Percentiles rank a stretch among this genome's conserved stretches.
phyloP scores from a whole-genome alignment of 2,329 filamentous ascomycete species.

The Monosporascus sp. region DNA sequence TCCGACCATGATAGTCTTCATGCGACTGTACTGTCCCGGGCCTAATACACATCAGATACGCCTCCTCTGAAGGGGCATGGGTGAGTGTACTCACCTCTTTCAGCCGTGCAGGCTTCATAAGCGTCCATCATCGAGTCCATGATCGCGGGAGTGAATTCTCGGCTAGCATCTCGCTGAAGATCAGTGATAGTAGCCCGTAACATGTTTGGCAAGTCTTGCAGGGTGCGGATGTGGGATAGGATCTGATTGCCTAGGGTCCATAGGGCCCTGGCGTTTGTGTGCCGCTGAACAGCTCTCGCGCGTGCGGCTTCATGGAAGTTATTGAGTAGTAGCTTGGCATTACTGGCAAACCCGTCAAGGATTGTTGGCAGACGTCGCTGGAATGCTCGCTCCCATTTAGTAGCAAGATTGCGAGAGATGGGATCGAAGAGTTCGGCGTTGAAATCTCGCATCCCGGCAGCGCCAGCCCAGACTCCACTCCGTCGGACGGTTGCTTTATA shows the following conservation, averaged over 20 bases:
- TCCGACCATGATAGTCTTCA: conserved; percentile 43
- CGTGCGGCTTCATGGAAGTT: conserved; percentile 19
- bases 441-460: conserved; percentile 22
- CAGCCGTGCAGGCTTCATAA: conserved; percentile 39
- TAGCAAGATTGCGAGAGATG: conserved; percentile 12
- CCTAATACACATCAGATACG: conserved; percentile 19
- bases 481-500: conserved; percentile 43
- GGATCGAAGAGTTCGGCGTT: conserved; percentile 22
- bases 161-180: conserved; percentile 46
- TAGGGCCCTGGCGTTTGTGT: conserved; percentile 17
- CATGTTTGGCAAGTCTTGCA: conserved; percentile 29
- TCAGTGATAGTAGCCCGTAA: conserved; percentile 34
- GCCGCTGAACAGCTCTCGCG: conserved; percentile 11
- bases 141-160: conserved; percentile 47
- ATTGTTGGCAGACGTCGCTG: conserved; percentile 13
- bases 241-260: conserved; percentile 31
- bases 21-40: conserved; percentile 40
- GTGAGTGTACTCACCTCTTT: conserved; percentile 30
- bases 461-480: conserved; percentile 22
- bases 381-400: conserved; percentile 24
- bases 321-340: conserved; percentile 9
- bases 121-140: conserved; percentile 35
- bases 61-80: background rate
- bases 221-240: conserved; percentile 32
- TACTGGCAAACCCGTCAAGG: conserved; percentile 12